These are phyloP conservation scores for Penicillium sp. DNA, from an alignment of 2,329 filamentous ascomycete species.

Conservation along the genomic window DNA sequence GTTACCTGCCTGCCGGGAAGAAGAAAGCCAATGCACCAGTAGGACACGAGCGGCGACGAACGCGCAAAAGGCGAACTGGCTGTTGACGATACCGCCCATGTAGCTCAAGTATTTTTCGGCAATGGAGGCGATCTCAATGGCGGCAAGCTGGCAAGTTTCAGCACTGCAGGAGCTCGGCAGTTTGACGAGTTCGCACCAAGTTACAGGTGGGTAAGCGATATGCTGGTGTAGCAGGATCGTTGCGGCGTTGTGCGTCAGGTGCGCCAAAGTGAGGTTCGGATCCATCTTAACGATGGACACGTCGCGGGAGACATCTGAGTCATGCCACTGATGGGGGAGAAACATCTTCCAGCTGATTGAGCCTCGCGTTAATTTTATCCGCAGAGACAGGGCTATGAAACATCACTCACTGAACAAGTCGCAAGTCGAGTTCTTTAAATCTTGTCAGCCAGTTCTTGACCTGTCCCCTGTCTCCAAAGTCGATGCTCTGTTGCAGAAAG, in stretches of 20 bases:
- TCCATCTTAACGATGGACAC: slow-evolving; percentile 38
- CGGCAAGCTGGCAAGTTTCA: slow-evolving; percentile 6
- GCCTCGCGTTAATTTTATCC: neutral
- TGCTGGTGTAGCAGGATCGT: slow-evolving; percentile 48
- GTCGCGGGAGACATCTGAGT: slow-evolving; percentile 30
- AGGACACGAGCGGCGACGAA: slow-evolving; percentile 45
- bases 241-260: slow-evolving; percentile 52
- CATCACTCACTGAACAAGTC: slow-evolving; percentile 28
- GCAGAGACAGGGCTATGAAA: neutral
- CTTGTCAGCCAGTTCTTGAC: slow-evolving; percentile 36
- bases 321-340: slow-evolving; percentile 45
- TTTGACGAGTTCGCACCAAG: slow-evolving; percentile 1
- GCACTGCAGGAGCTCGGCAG: slow-evolving; percentile 5
- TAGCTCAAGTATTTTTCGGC: slow-evolving; percentile 48
- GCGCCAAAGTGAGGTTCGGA: slow-evolving; percentile 51
- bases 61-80: slow-evolving; percentile 49
- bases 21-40: slow-evolving; percentile 2
- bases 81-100: slow-evolving; percentile 22
- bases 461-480: slow-evolving; percentile 27
- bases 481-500: slow-evolving; percentile 35
- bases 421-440: slow-evolving; percentile 28
- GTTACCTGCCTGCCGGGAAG: neutral
- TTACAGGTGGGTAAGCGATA: slow-evolving; percentile 2
- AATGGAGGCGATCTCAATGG: slow-evolving; percentile 29
- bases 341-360: slow-evolving; percentile 24